Conservation (phyloP, 768 basidiomycete species). For the Suillus paluster region DNA sequence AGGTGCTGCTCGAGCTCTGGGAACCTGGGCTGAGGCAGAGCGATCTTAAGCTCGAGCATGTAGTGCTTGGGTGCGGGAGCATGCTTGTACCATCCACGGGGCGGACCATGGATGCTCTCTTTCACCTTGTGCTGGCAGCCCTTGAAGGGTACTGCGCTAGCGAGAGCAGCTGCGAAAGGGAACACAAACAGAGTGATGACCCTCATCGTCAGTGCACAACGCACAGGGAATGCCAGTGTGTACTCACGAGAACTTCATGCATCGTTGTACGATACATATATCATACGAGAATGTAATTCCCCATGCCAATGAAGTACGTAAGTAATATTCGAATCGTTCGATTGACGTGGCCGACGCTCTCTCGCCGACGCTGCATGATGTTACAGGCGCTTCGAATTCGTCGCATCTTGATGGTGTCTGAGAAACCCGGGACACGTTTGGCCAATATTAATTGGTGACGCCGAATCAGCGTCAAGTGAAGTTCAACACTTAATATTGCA, state of each 20-base stretch:
- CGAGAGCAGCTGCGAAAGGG: constrained; percentile 18
- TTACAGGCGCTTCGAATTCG: too few species aligned
- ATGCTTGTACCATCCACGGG: constrained; percentile 53
- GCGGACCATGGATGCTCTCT: constrained; percentile 48
- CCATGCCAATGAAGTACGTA: not conserved
- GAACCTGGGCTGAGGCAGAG: too few species aligned
- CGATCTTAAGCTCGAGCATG: too few species aligned
- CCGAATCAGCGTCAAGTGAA: too few species aligned
- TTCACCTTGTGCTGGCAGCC: constrained; percentile 43
- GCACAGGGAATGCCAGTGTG: not conserved
- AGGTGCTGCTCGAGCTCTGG: too few species aligned
- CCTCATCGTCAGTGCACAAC: not conserved
- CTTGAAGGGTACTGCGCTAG: constrained; percentile 12
- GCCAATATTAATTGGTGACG: too few species aligned
- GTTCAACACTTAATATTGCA: too few species aligned
- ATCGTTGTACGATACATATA: not conserved
- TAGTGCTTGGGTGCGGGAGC: constrained; percentile 48
- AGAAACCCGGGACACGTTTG: too few species aligned
- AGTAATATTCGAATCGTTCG: not conserved
- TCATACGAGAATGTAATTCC: not conserved
- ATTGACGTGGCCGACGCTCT: not conserved
- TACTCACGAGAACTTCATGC: not conserved
- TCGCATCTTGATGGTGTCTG: too few species aligned
- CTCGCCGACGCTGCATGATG: too few species aligned
- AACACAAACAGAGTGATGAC: not conserved